Base-by-base conservation (phyloP, 2,329 filamentous ascomycete species). In the Fusarium sp. region DNA sequence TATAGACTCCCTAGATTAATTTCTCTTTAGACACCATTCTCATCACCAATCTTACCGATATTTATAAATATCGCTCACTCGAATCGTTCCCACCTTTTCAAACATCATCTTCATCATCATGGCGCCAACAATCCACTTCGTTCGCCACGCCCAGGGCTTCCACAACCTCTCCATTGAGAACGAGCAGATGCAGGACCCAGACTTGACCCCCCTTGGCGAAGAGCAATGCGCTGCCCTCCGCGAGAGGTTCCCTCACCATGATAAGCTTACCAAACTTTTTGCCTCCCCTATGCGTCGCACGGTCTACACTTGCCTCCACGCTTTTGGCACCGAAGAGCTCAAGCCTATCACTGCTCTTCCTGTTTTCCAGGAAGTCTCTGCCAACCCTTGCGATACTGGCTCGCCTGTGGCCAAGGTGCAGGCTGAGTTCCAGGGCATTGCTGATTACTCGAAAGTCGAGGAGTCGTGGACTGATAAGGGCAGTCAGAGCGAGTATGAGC, bases 251-350 rank as follows among this genome's bases (percentile, higher is more conserved):
- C 87, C 91, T 11, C 78, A 86, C 77, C 89, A 91, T 75, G 80
- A 82, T 64, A 78, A 83, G 38, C 81, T 96, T 73, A 89, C 90
- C 6, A 84, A 91, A 69, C 84, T 97, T 14, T 85, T 94, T 21
- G 89, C 93, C 38, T 96, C 92, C 1, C 93, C 94, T 7, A 85
- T 97, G 69, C 89, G 90, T 49, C 88, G 94, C 64, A 96, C 94
- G 3, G 83, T 97, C 44, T 88, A 92, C 78, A 97, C 94, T 3
- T 89, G 91, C 32, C 83, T 93, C 28, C 80, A 88, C 53, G 85
- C 87, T 44, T 96, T 97, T 77, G 85, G 83, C 19, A 83, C 87
- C 50, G 73, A 82, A 21, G 58, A 69, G 8, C 78, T 79, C 7
- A 76, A 77, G 30, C 77, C 77, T 55, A 84, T 96, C 50, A 79